Evolutionary conservation across 2,329 filamentous ascomycete genomes (phyloP).

Genomic region (Arachnopeziza araneosa): DNA sequence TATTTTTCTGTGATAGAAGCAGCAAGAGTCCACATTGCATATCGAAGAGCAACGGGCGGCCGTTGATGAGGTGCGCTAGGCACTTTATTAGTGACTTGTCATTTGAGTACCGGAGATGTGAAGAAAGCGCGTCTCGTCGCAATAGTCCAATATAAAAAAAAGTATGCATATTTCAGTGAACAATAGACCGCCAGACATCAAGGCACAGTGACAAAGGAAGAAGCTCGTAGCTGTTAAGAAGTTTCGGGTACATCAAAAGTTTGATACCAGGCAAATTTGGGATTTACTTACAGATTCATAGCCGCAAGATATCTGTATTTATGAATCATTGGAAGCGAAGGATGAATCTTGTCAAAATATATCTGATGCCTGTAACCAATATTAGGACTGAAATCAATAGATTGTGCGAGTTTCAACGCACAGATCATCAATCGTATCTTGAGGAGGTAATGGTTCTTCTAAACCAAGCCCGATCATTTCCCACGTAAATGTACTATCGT

Average conservation of each 20-base stretch:
- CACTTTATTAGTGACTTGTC: conserved; percentile 11
- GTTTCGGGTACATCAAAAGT: too few species aligned
- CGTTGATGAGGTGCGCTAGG: conserved; percentile 60
- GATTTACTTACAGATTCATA: conserved; percentile 55
- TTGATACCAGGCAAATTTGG: conserved; percentile 17
- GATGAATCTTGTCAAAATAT: conserved; percentile 72
- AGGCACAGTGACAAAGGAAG: conserved; percentile 62
- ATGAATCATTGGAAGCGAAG: conserved; percentile 74
- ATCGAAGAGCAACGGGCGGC: conserved; percentile 77
- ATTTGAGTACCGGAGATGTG: too few species aligned
- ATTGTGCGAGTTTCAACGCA: conserved; percentile 43
- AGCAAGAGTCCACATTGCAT: conserved; percentile 82
- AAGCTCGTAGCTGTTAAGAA: conserved; percentile 44
- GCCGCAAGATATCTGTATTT: conserved; percentile 67
- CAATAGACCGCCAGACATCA: too few species aligned
- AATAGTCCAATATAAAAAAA: neutral
- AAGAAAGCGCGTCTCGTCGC: too few species aligned
- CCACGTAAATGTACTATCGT: conserved; percentile 40
- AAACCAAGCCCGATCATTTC: conserved; percentile 74
- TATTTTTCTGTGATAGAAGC: conserved; percentile 70
- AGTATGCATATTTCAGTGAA: conserved; percentile 12
- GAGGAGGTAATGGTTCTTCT: conserved; percentile 73
- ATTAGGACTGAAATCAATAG: neutral
- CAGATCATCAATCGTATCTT: conserved; percentile 79
- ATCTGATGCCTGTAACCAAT: conserved; percentile 51